Base-by-base conservation (phyloP, 73 alveolate genomes). In the Paramecium pentaurelia region DNA sequence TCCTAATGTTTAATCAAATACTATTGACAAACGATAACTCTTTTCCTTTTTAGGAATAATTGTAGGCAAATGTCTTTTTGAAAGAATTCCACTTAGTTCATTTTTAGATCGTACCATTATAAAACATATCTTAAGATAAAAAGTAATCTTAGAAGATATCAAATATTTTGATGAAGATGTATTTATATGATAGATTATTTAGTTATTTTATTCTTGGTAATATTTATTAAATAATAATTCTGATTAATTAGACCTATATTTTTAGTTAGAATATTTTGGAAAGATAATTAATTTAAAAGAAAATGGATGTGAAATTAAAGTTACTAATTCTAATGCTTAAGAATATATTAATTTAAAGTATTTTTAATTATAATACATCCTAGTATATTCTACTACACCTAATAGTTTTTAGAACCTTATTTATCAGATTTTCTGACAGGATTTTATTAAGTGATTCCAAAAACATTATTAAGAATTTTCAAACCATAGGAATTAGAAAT, bases 41-140 rank as follows among this genome's bases (percentile, higher is more conserved):
- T 98, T 94, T 85, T 77, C 86, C 60, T 97, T 98, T 92, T 89
- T 96, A 80, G 99, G 99, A 20, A 97, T 95, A 90, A 92, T 97
- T 6, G 58, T 97, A 25, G 99, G 97, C 18, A 94, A 97, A 49
- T 98, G 99, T 60, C 47, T 97, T 22, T 94, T 97, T 92, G 97
- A 97, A 71, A 97, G 97, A 54, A 92, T 97, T 58, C 98, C 99
- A 16, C 51, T 97, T 22, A 95, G 96, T 93, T 93, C 96, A 36
- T 96, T 98, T 86, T 90, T 97, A 45, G 97, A 96, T 92, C 93
- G 71, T 45, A 89, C 96, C 42, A 92, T 97, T 12, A 94, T 95
- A 83, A 96, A 95, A 93, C 94, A 95, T 20, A 88, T 97, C 27
- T 68, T 97, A 85, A 97, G 98, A 68, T 95, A 97, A 75, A 93